Conservation (phyloP, 2,329 filamentous ascomycete species). For the Xylaria digitata region DNA sequence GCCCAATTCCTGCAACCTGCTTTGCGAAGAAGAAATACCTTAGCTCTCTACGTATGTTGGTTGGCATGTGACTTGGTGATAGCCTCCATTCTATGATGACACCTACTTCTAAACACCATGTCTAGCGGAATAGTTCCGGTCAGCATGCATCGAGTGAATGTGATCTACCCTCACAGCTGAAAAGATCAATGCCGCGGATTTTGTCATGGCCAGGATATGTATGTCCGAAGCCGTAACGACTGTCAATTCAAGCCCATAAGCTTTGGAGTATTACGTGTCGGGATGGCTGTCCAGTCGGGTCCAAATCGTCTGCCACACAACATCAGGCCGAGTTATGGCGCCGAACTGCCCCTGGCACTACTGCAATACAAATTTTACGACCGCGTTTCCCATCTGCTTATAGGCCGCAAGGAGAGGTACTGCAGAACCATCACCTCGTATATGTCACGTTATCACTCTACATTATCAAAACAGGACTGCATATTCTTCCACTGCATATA, state of each 20-base stretch:
- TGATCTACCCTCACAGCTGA: constrained; percentile 30
- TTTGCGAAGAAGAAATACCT: not conserved
- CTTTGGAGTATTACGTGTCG: constrained; percentile 29
- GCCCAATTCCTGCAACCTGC: constrained; percentile 9
- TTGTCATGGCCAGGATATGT: constrained; percentile 19
- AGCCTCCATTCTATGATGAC: constrained; percentile 11
- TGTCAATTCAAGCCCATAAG: constrained; percentile 25
- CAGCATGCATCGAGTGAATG: constrained; percentile 10
- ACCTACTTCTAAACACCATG: not conserved
- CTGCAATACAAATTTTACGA: constrained; percentile 26
- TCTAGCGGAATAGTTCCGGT: constrained; percentile 33
- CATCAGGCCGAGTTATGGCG: constrained; percentile 34
- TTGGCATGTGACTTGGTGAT: constrained; percentile 9
- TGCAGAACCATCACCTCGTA: constrained; percentile 40
- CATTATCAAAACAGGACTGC: constrained; percentile 29
- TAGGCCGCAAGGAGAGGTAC: constrained; percentile 33
- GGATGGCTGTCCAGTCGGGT: constrained; percentile 37
- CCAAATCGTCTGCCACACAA: constrained; percentile 28
- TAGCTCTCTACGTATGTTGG: not conserved
- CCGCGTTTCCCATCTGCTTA: constrained; percentile 23
- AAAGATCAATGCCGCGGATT: constrained; percentile 12
- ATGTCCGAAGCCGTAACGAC: constrained; percentile 31
- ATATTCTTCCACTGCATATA: constrained; percentile 26
- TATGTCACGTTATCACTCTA: constrained; percentile 40
- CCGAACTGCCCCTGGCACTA: constrained; percentile 37